Evolutionary conservation across 2,329 filamentous ascomycete species (phyloP).

Genomic region (Coniochaeta hoffmannii): DNA sequence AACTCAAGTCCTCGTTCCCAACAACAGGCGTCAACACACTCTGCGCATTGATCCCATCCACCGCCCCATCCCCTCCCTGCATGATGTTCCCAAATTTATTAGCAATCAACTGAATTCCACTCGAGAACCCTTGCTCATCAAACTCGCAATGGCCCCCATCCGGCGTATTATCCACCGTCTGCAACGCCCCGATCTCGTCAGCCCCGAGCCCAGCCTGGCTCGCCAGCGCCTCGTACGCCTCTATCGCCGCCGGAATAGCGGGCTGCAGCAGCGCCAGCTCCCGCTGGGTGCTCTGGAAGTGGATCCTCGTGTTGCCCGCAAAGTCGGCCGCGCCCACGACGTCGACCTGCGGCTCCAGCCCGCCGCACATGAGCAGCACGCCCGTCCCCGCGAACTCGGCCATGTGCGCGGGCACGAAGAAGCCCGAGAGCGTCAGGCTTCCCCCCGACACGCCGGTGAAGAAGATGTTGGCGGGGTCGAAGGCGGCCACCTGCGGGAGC

Average conservation of each 20-base stretch:
- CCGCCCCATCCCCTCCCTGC: conserved; percentile 41
- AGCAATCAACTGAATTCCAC: conserved; percentile 50
- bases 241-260: conserved; percentile 41
- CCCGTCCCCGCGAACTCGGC: conserved; percentile 40
- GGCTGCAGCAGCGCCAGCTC: conserved; percentile 42
- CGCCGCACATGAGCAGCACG: conserved; percentile 50
- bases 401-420: conserved; percentile 51
- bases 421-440: conserved; percentile 43
- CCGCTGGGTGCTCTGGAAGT: conserved; percentile 47
- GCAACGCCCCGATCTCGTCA: conserved; percentile 38
- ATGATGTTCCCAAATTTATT: conserved; percentile 45
- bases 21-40: conserved; percentile 40
- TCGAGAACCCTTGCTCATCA: conserved; percentile 44
- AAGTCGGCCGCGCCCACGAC: conserved; percentile 32
- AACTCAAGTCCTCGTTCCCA: conserved; percentile 35
- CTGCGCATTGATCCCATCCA: conserved; percentile 40
- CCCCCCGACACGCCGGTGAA: conserved; percentile 53
- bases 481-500: conserved; percentile 44
- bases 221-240: conserved; percentile 43
- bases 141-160: conserved; percentile 52
- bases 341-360: conserved; percentile 42
- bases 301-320: conserved; percentile 39
- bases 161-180: conserved; percentile 51
- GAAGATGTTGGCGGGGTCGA: conserved; percentile 43
- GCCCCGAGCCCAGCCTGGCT: conserved; percentile 32